A percentile compares a stretch with the other conserved stretches of the same genome.
These are phyloP conservation scores for Alternaria novae-zelandiae DNA, from an alignment of 2,329 filamentous ascomycete species.

Conservation along the genomic window DNA sequence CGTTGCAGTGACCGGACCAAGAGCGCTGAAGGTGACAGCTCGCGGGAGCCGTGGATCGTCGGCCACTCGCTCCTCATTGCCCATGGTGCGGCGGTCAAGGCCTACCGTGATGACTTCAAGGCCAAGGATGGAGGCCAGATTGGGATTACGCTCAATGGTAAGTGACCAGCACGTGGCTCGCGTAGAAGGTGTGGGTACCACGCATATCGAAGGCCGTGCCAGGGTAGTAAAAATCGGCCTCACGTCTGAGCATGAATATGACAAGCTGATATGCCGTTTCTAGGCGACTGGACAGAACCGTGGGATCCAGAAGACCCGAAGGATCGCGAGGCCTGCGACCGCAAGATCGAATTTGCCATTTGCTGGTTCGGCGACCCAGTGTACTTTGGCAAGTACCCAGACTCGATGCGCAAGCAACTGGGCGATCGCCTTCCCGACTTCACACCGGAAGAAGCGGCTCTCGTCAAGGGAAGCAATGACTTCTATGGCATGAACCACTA, in stretches of 20 bases:
- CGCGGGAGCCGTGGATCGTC: slow-evolving; percentile 80
- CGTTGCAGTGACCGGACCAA: slow-evolving; percentile 76
- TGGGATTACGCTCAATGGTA: slow-evolving; percentile 85
- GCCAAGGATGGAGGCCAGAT: slow-evolving; percentile 74
- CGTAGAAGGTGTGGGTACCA: slow-evolving; percentile 21
- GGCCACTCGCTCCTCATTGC: slow-evolving; percentile 82
- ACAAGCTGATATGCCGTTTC: slow-evolving; percentile 22
- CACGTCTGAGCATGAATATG: slow-evolving; percentile 1
- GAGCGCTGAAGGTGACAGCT: slow-evolving; percentile 73
- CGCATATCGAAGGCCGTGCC: not conserved
- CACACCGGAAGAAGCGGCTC: slow-evolving; percentile 71
- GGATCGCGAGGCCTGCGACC: slow-evolving; percentile 77
- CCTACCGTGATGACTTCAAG: slow-evolving; percentile 84
- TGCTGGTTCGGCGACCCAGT: slow-evolving; percentile 89
- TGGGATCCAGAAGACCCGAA: slow-evolving; percentile 79
- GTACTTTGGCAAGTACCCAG: slow-evolving; percentile 84
- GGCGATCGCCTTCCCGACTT: slow-evolving; percentile 78
- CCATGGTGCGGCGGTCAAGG: slow-evolving; percentile 80
- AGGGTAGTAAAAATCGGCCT: not conserved
- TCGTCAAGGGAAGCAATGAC: slow-evolving; percentile 88
- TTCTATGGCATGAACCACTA: slow-evolving; percentile 97
- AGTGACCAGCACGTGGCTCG: slow-evolving; percentile 32
- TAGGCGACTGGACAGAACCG: slow-evolving; percentile 79
- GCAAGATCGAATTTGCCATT: slow-evolving; percentile 87
- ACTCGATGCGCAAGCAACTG: slow-evolving; percentile 81